Conservation (phyloP, 768 basidiomycete species). For the Amanita rubescens region DNA sequence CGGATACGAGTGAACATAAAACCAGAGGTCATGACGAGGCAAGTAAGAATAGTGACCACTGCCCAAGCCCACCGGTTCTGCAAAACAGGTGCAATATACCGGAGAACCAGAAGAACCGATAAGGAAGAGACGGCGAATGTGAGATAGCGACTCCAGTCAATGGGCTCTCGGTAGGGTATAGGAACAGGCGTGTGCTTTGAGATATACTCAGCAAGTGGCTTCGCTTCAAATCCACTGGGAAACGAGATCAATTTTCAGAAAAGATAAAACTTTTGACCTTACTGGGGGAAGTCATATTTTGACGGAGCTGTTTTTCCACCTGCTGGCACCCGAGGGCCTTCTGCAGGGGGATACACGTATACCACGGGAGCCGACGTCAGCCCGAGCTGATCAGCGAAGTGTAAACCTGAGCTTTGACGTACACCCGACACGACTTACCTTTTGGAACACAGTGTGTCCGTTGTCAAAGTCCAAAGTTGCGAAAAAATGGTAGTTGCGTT, state of each 20-base stretch:
- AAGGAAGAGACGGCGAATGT: slow-evolving; percentile 40
- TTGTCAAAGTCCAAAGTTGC: slow-evolving; percentile 85
- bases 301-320: slow-evolving; percentile 48
- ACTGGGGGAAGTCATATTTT: slow-evolving; percentile 78
- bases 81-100: slow-evolving; percentile 58
- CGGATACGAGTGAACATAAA: slow-evolving; percentile 97
- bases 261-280: slow-evolving; percentile 16
- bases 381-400: slow-evolving; percentile 48
- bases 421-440: slow-evolving; percentile 35
- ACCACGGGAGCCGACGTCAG: slow-evolving; percentile 82
- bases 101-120: slow-evolving; percentile 41
- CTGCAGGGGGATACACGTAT: slow-evolving; percentile 61
- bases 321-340: slow-evolving; percentile 60
- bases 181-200: slow-evolving; percentile 67
- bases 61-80: slow-evolving; percentile 78
- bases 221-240: slow-evolving; percentile 78
- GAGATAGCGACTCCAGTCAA: slow-evolving; percentile 57
- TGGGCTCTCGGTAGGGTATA: slow-evolving; percentile 78
- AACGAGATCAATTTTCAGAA: slow-evolving; percentile 3
- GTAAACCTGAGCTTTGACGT: background rate
- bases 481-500: slow-evolving; percentile 87
- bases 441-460: slow-evolving; percentile 69
- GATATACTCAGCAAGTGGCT: slow-evolving; percentile 68
- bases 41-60: slow-evolving; percentile 41
- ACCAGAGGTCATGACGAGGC: slow-evolving; percentile 84